A percentile compares a stretch with the other conserved stretches of the same genome.
Evolutionary conservation across 176 grass and related monocot genomes (phyloP).

Genomic region (Poa pratensis): DNA sequence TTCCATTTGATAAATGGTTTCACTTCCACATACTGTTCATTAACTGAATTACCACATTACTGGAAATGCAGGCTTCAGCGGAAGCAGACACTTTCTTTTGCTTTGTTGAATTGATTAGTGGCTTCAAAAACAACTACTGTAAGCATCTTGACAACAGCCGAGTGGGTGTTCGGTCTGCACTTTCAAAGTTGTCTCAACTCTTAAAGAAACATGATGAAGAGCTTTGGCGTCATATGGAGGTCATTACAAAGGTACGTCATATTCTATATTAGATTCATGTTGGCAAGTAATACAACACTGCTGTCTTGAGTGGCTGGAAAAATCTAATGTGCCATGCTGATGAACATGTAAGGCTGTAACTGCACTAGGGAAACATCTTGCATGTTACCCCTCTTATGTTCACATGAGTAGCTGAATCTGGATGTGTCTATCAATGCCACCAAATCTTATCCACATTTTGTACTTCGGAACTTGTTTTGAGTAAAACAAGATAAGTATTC

Average conservation of each 20-base stretch:
- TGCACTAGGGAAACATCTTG: not conserved
- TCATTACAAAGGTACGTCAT: slow-evolving; percentile 63
- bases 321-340: not conserved
- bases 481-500: not conserved
- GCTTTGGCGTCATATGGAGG: slow-evolving; percentile 90
- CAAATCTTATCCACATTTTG: slow-evolving; percentile 9
- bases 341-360: not conserved
- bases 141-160: slow-evolving; percentile 88
- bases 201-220: slow-evolving; percentile 94
- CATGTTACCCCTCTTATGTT: slow-evolving; percentile 14
- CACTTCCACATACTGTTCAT: slow-evolving; percentile 27
- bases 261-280: not conserved
- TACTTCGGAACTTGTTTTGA: not conserved
- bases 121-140: slow-evolving; percentile 86
- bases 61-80: slow-evolving; percentile 49
- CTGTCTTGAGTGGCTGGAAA: not conserved
- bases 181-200: slow-evolving; percentile 76
- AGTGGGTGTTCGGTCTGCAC: slow-evolving; percentile 74
- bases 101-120: slow-evolving; percentile 83
- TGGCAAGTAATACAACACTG: slow-evolving; percentile 4
- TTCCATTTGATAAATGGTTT: slow-evolving; percentile 32
- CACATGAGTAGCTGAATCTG: slow-evolving; percentile 17
- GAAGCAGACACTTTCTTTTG: slow-evolving; percentile 92
- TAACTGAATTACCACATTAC: not conserved
- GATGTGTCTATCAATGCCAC: not conserved